Percentiles rank a stretch among this genome's conserved stretches.
phyloP scores from a whole-genome alignment of 306 rosid genomes.

The Prinsepia uniflora region DNA sequence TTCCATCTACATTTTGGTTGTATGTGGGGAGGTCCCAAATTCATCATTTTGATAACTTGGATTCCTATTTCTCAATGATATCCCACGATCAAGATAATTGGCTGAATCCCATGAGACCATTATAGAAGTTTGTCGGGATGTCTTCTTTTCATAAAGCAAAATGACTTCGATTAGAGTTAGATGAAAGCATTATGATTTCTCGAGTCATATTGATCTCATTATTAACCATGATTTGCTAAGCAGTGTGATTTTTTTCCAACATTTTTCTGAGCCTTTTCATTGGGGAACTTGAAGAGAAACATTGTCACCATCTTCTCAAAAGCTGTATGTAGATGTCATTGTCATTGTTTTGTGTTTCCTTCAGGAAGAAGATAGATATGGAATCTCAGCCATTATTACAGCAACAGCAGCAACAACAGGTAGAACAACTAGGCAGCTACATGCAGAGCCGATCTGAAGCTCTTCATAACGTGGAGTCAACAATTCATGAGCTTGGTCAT shows the following conservation, averaged over 20 bases:
- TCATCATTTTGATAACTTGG: not conserved
- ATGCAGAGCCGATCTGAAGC: constrained; percentile 99
- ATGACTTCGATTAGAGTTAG: not conserved
- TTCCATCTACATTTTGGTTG: not conserved
- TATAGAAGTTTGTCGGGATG: too few species aligned
- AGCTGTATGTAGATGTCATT: not conserved
- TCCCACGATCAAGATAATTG: too few species aligned
- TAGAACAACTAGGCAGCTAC: constrained; percentile 71
- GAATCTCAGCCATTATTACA: constrained; percentile 78
- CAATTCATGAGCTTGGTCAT: constrained; percentile 85
- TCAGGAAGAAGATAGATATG: constrained; percentile 76
- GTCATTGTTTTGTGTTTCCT: not conserved
- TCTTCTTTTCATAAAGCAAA: too few species aligned
- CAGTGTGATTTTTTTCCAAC: not conserved
- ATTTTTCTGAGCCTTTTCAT: not conserved
- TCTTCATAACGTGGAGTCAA: constrained; percentile 91
- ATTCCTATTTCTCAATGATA: too few species aligned
- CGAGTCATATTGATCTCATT: not conserved
- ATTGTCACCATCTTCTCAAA: not conserved
- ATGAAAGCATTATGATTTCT: not conserved
- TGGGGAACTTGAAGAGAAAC: not conserved
- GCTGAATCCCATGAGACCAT: too few species aligned
- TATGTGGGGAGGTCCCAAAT: not conserved
- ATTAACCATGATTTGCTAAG: not conserved
- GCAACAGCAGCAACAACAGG: constrained; percentile 62